Base-by-base conservation (phyloP, 306 rosid genomes). In the Quercus engelmannii region DNA sequence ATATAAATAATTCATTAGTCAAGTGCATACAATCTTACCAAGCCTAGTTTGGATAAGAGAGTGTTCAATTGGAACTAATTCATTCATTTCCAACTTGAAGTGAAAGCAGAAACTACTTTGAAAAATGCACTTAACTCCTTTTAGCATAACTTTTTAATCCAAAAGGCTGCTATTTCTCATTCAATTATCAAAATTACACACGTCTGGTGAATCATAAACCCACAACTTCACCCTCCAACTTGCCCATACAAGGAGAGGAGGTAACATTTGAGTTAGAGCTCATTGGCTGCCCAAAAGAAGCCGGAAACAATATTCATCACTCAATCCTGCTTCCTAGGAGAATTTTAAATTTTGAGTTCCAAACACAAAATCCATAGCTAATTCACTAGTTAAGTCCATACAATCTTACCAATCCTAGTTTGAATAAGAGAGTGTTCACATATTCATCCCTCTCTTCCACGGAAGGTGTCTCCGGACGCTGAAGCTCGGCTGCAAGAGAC, bases 401-500 rank as follows among this genome's bases (percentile, higher is more conserved):
- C 18, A 71, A 73, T 82, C 93, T 84, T 84, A 95, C 98, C 97
- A 95, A 78, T 75, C 97, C 99, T 70, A 89, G 54, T 77, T 89
- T 95, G 86, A 90, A 91, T 83, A 95, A 87, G 73, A 95, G 92
- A 79, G 72, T 87, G 86, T 90, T 86, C 84, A 95, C 97, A 69
- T 87, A 90, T 83, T 91, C 92, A 56, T 88, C 94, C 80, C 97
- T 91, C 51, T 88, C 92, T 89, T 91, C 96, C 1, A 65, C 58
- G 15, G 93, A 88, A 38, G 92, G 72, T 79, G 85, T 78, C 80
- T 79, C 83, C 55, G 88, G 84, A 84, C 89, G 96, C 92, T 92
- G 99, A 72, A 95, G 88, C 81, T 95, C 97, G 0, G 89, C 91
- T 28, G 99, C 95, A 75, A 94, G 95, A 59, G 92, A 87, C 80